A percentile compares a stretch with the other conserved stretches of the same genome.
These are phyloP conservation scores for Sequoiadendron giganteum DNA, from an alignment of 75 land plant species.

Conservation along the genomic window DNA sequence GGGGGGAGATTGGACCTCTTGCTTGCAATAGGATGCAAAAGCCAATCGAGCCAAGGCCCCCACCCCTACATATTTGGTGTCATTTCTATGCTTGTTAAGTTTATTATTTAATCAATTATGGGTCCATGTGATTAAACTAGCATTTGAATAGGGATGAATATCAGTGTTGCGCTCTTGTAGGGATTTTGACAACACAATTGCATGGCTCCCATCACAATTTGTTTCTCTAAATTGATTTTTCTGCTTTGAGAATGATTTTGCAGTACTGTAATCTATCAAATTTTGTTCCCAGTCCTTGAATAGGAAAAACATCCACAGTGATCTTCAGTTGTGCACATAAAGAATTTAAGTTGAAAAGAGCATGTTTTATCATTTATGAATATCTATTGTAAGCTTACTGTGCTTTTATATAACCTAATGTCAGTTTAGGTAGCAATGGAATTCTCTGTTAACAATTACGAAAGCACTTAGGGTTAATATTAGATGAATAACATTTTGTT, in stretches of 20 bases:
- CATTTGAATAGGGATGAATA: background rate
- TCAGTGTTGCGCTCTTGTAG: background rate
- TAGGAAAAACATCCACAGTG: background rate
- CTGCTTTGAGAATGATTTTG: background rate
- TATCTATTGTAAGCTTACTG: background rate
- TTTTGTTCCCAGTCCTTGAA: background rate
- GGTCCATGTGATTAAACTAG: background rate
- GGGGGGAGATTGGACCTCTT: too few relatives aligned
- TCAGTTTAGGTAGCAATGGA: background rate
- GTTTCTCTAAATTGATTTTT: background rate
- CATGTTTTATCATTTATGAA: background rate
- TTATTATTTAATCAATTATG: too few relatives aligned
- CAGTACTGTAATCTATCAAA: background rate
- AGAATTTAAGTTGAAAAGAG: background rate
- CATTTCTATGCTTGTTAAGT: too few relatives aligned
- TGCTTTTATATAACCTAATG: background rate
- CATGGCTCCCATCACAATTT: background rate
- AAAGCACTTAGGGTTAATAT: background rate
- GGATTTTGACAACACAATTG: background rate
- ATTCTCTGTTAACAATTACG: background rate
- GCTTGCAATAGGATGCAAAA: too few relatives aligned
- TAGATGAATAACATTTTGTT: too few relatives aligned
- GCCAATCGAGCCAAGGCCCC: too few relatives aligned
- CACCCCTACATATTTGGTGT: too few relatives aligned
- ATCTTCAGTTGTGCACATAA: background rate